A percentile compares a stretch with the other conserved stretches of the same genome.
Conservation (phyloP, 345 rosid species). For the Pistacia vera region DNA sequence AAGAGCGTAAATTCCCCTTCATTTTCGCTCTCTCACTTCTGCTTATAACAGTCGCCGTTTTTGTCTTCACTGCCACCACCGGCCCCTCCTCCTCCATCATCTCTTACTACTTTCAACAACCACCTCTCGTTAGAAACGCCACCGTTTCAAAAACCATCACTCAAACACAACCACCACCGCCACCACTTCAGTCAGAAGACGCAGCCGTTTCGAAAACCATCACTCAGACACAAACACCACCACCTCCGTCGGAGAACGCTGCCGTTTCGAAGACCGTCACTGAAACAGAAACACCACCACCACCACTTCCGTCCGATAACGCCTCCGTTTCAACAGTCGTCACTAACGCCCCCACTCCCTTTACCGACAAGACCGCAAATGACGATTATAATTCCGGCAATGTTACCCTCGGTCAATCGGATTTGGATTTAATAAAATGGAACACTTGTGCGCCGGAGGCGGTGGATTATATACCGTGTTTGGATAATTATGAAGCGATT, state of each 20-base stretch:
- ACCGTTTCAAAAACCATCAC: conserved; percentile 12
- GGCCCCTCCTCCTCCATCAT: conserved; percentile 26
- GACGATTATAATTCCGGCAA: not conserved
- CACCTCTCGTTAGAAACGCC: conserved; percentile 24
- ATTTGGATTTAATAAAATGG: conserved; percentile 43
- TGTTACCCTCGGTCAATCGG: conserved; percentile 17
- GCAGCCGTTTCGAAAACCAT: no score
- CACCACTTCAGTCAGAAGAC: not conserved
- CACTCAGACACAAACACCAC: not conserved
- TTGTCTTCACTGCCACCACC: conserved; percentile 37
- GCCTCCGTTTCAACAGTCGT: conserved; percentile 8
- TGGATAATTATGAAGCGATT: conserved; percentile 67
- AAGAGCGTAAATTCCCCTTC: conserved; percentile 48
- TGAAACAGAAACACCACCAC: conserved; percentile 5
- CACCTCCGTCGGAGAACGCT: conserved; percentile 21
- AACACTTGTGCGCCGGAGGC: conserved; percentile 47
- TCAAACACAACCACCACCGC: not conserved
- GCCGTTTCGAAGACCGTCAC: conserved; percentile 15
- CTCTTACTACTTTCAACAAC: conserved; percentile 34
- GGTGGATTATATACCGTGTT: conserved; percentile 80
- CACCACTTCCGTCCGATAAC: conserved; percentile 20
- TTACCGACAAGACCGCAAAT: not conserved
- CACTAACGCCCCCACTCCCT: not conserved
- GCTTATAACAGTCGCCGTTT: conserved; percentile 40
- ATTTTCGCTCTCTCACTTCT: conserved; percentile 43